Percentiles rank a stretch among this genome's conserved stretches.
Evolutionary conservation across 2,329 filamentous ascomycete species (phyloP).

Genomic region (Hirsutella thompsonii): DNA sequence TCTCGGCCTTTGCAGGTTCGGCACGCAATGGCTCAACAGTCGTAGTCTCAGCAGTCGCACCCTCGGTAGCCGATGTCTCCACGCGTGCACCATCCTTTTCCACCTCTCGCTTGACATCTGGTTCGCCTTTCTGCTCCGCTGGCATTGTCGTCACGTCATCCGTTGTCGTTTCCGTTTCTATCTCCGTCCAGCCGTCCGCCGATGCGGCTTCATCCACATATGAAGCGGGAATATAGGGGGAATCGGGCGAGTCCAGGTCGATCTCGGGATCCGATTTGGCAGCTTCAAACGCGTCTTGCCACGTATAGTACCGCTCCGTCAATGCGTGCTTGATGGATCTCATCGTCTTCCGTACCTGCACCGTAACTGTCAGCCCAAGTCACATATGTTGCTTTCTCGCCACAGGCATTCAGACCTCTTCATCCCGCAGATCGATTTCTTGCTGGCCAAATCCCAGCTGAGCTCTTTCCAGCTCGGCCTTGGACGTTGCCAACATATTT

Average conservation of each 20-base stretch:
- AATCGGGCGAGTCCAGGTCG: slow-evolving; percentile 35
- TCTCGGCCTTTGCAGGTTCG: too few relatives aligned
- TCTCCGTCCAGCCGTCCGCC: slow-evolving; percentile 12
- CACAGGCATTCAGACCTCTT: slow-evolving; percentile 40
- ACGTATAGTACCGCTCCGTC: slow-evolving; percentile 80
- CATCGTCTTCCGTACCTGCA: slow-evolving; percentile 65
- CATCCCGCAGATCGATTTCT: slow-evolving; percentile 52
- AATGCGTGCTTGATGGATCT: slow-evolving; percentile 71
- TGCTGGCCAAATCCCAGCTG: slow-evolving; percentile 61
- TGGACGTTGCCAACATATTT: slow-evolving; percentile 75
- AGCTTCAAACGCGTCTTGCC: slow-evolving; percentile 60
- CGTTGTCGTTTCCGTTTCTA: background rate
- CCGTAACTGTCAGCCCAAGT: slow-evolving; percentile 6
- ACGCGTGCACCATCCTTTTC: too few relatives aligned
- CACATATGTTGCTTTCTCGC: background rate
- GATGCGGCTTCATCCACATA: slow-evolving; percentile 21
- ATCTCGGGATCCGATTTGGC: slow-evolving; percentile 57
- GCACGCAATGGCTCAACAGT: too few relatives aligned
- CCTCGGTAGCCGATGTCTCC: too few relatives aligned
- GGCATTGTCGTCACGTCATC: too few relatives aligned
- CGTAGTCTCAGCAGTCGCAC: too few relatives aligned
- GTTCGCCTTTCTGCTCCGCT: too few relatives aligned
- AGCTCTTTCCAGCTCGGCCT: slow-evolving; percentile 52
- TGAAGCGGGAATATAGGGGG: slow-evolving; percentile 34
- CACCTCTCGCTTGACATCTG: too few relatives aligned